Base-by-base conservation (phyloP, 2,329 filamentous ascomycete genomes). In the Endoconidiophora polonica region DNA sequence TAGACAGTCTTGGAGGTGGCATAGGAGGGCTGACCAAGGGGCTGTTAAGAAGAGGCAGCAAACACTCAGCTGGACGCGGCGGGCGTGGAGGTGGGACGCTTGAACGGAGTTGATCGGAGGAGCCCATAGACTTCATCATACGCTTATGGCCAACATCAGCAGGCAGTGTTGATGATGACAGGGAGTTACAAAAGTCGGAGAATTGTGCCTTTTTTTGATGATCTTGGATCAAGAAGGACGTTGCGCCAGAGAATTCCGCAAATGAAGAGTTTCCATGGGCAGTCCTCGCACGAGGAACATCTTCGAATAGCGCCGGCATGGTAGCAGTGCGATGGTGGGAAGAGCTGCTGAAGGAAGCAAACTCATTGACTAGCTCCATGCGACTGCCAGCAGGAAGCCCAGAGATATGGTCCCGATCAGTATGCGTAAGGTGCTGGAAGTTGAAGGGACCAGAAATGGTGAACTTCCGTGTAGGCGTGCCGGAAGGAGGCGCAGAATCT, bases 391-490 rank as follows among this genome's bases (percentile, higher is more conserved):
- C 61, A 40, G 66, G 63, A 5, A 69, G 54, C 50, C 63, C 64
- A 3, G 68, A 61, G 2, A 71, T 52, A 46, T 70, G 65, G 26
- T 77, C 70, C 44, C 69, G 70, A 10, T 68, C 65, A 10, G 72
- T 76, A 58, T 80, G 76, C 3, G 73, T 70, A 33, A 81, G 67
- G 60, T 81, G 77, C 58, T 80, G 76, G 54, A 81, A 81, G 64
- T 81, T 79, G 62, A 77, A 81, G 2, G 77, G 77, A 1, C 67
- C 71, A 1, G 77, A 81, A 49, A 81, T 81, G 49, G 71, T 69
- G 46, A 71, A 58, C n/a, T 58, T 58, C 3, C 58, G 44, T 7
- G 24, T 46, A 42, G 48, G 40, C 7, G 48, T 52, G 20, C n/a
- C 40, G 39, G 33, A 20, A 20, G 44, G 29, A 6, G 45, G 24